Evolutionary conservation across 2,329 filamentous ascomycete species (phyloP).

Genomic region (Trichoderma hamatum): DNA sequence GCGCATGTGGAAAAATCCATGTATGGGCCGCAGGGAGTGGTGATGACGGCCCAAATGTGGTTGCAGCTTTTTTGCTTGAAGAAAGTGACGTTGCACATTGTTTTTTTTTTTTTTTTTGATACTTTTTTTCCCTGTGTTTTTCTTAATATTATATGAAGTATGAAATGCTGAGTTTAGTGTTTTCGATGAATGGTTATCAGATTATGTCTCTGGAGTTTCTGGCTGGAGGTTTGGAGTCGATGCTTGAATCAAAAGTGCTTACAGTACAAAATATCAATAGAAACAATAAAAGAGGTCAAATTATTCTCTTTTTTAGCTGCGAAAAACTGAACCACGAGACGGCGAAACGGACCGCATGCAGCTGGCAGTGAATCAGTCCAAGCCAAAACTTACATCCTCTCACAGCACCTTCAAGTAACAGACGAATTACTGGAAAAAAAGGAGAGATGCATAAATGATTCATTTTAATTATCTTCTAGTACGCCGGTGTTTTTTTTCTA

Average conservation of each 20-base stretch:
- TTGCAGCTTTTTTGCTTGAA: slow-evolving; percentile 53
- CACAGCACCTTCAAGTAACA: background rate
- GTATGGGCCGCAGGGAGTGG: slow-evolving; percentile 50
- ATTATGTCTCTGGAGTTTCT: background rate
- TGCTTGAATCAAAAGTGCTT: background rate
- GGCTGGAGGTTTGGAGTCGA: no score
- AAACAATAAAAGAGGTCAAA: background rate
- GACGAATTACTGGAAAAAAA: background rate
- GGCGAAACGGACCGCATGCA: background rate
- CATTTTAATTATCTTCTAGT: background rate
- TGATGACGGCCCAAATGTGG: slow-evolving; percentile 57
- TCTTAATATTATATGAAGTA: background rate
- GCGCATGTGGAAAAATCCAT: slow-evolving; percentile 56
- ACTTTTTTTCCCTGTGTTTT: background rate
- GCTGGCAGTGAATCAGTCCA: slow-evolving; percentile 13
- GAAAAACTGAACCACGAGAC: background rate
- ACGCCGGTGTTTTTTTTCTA: background rate
- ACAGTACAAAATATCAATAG: background rate
- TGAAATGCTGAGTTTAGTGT: background rate
- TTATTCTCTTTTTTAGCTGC: background rate
- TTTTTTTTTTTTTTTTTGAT: background rate
- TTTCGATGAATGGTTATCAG: background rate
- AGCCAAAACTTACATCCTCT: background rate
- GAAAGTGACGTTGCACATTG: slow-evolving; percentile 55
- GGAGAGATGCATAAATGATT: background rate